Evolutionary conservation across 768 basidiomycete species (phyloP).

Genomic region (Sarcodon sp.): DNA sequence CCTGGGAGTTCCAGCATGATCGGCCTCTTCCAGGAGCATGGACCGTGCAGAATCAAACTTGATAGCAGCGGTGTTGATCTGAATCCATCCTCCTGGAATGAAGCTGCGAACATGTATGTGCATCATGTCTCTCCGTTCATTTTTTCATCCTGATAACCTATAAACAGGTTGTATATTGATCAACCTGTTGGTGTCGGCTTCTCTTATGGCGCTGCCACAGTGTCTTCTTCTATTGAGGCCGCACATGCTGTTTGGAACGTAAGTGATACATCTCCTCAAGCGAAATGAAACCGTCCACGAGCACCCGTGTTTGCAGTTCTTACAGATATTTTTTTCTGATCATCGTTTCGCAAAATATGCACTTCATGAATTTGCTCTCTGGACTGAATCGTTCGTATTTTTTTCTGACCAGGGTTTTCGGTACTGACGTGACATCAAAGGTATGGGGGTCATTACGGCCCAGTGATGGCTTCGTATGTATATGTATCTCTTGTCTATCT

Average conservation of each 20-base stretch:
- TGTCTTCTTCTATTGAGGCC: conserved; percentile 38
- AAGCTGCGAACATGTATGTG: conserved; percentile 30
- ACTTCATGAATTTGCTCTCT: conserved; percentile 35
- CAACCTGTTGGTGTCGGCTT: conserved; percentile 86
- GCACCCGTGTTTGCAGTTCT: conserved; percentile 18
- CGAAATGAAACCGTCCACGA: neutral
- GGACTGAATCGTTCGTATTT: conserved; percentile 38
- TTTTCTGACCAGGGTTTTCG: too few species aligned
- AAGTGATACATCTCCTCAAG: neutral
- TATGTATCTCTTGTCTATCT: neutral
- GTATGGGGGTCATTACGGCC: conserved; percentile 26
- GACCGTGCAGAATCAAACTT: conserved; percentile 68
- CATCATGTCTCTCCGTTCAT: neutral
- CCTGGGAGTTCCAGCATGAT: conserved; percentile 31
- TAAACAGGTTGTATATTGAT: conserved; percentile 65
- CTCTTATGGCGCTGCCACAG: conserved; percentile 51
- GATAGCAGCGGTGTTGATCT: conserved; percentile 53
- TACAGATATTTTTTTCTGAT: conserved; percentile 51
- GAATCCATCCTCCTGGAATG: conserved; percentile 85
- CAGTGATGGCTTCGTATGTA: conserved; percentile 19
- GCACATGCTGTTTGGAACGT: conserved; percentile 43
- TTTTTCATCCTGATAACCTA: conserved; percentile 24
- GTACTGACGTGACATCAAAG: too few species aligned
- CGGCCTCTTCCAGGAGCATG: conserved; percentile 86
- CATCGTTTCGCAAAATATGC: conserved; percentile 35